Evolutionary conservation across 768 basidiomycete species (phyloP).

Genomic region (Tricholoma bakamatsutake): DNA sequence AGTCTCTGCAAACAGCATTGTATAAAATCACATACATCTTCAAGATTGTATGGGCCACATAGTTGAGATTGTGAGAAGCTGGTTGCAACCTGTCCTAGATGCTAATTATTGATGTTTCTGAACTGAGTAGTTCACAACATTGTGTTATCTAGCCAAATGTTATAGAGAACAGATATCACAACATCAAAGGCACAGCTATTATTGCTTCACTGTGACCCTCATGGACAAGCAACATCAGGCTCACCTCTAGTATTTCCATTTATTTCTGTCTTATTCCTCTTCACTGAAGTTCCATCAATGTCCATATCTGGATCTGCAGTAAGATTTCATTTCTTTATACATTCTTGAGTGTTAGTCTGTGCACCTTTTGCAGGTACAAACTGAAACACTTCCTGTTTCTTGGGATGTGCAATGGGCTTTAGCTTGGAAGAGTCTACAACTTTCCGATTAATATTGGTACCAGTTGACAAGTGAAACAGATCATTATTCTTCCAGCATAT

Average conservation of each 20-base stretch:
- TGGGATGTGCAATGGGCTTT: background rate
- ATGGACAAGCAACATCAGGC: background rate
- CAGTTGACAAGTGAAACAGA: background rate
- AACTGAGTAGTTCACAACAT: background rate
- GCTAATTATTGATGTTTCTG: background rate
- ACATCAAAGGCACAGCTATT: too few species aligned
- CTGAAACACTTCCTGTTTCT: background rate
- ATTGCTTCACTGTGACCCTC: too few species aligned
- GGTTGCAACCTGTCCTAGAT: background rate
- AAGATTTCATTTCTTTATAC: background rate
- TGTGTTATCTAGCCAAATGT: slow-evolving; percentile 11
- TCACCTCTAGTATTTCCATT: background rate
- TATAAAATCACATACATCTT: too few species aligned
- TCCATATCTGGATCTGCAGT: background rate
- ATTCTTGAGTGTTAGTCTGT: too few species aligned
- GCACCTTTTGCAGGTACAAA: background rate
- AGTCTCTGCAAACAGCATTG: too few species aligned
- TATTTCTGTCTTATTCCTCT: background rate
- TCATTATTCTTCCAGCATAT: background rate
- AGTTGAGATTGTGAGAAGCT: background rate
- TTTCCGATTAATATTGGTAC: background rate
- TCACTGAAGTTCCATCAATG: background rate
- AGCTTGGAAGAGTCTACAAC: background rate
- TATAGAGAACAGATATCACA: slow-evolving; percentile 8
- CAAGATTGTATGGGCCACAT: slow-evolving; percentile 1